Conservation (phyloP, 345 rosid species). For the Populus simonii region DNA sequence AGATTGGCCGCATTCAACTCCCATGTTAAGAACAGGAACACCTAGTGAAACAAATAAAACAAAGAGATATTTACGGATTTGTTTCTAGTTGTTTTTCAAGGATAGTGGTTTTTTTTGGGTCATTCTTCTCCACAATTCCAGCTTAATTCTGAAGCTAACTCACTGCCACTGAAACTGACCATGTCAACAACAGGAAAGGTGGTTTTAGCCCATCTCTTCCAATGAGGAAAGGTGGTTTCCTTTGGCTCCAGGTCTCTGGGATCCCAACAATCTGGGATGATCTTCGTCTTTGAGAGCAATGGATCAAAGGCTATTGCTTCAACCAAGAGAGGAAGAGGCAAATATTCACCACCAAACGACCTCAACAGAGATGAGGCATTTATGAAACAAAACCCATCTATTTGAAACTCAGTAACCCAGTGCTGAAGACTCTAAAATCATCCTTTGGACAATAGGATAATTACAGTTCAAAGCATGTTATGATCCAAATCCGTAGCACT, state of each 20-base stretch:
- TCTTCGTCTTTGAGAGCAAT: conserved; percentile 62
- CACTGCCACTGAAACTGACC: conserved; percentile 66
- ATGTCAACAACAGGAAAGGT: conserved; percentile 61
- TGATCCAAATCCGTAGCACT: conserved; percentile 31
- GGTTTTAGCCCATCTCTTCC: conserved; percentile 84
- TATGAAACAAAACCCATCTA: conserved; percentile 87
- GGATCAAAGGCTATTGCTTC: conserved; percentile 96
- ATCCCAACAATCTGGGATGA: conserved; percentile 79
- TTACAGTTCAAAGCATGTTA: conserved; percentile 66
- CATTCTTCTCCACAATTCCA: conserved; percentile 99
- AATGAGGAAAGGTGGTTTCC: conserved; percentile 67
- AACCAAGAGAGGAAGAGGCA: conserved; percentile 78
- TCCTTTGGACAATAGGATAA: conserved; percentile 62
- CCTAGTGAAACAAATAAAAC: conserved; percentile 69
- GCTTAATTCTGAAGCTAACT: conserved; percentile 62
- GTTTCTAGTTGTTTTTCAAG: conserved; percentile 79
- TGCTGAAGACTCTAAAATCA: conserved; percentile 74
- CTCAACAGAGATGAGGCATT: conserved; percentile 69
- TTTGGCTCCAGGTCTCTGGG: conserved; percentile 40
- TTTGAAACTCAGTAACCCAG: conserved; percentile 81
- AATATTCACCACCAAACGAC: conserved; percentile 62
- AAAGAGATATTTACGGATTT: conserved; percentile 78
- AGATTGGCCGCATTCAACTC: conserved; percentile 92
- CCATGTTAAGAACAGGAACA: conserved; percentile 85
- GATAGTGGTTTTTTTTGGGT: conserved; percentile 61